These are phyloP conservation scores for Globisporangium spinosum DNA, from an alignment of 352 stramenopile genomes.

Conservation along the genomic window DNA sequence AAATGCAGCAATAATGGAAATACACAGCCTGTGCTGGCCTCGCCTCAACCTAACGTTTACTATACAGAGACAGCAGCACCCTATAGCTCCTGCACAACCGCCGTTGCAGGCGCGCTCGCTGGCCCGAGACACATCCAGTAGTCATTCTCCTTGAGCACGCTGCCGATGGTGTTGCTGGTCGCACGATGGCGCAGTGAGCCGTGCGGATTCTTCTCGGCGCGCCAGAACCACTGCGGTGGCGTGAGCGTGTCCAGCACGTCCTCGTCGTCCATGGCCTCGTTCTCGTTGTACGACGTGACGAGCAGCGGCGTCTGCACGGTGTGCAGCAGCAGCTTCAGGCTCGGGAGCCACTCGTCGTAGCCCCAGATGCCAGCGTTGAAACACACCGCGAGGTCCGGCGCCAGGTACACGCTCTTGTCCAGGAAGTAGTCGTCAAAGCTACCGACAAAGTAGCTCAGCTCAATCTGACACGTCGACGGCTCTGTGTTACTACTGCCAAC, in stretches of 20 bases:
- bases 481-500: not conserved
- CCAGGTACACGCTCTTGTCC: constrained; percentile 39
- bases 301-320: constrained; percentile 56
- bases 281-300: constrained; percentile 83
- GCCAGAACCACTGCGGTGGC: constrained; percentile 62
- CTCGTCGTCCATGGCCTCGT: constrained; percentile 76
- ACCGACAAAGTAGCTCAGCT: constrained; percentile 68
- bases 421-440: constrained; percentile 57
- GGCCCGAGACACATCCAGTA: constrained; percentile 80
- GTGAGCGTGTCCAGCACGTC: constrained; percentile 61
- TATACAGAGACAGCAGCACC: constrained; percentile 5
- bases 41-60: not conserved
- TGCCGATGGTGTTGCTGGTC: constrained; percentile 55
- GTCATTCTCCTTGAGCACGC: constrained; percentile 69
- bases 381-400: constrained; percentile 63
- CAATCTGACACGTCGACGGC: constrained; percentile 30
- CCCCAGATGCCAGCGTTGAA: constrained; percentile 88
- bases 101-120: not conserved
- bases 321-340: constrained; percentile 57
- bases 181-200: constrained; percentile 39
- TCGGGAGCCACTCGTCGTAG: constrained; percentile 84
- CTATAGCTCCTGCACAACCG: constrained; percentile 4
- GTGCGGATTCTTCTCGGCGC: constrained; percentile 63
- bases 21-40: not conserved
- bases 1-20: not conserved